Conservation (phyloP, 257 asterid genomes). For the Lithospermum erythrorhizon region DNA sequence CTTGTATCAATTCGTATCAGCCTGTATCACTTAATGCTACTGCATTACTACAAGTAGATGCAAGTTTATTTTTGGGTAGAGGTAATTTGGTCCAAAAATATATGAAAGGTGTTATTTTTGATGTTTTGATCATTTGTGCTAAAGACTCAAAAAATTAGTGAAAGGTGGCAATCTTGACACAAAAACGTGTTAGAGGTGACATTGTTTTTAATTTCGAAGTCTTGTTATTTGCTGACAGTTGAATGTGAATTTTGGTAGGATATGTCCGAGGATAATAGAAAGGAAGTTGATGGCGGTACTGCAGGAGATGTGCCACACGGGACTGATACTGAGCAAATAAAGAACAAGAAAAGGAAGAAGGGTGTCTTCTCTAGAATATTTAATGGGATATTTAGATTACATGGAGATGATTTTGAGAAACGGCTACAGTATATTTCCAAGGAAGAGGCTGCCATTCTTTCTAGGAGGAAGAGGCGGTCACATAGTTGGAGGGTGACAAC, state of each 20-base stretch:
- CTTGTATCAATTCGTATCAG: too few relatives aligned
- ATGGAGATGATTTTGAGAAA: slow-evolving; percentile 77
- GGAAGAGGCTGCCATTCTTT: slow-evolving; percentile 74
- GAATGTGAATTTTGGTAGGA: slow-evolving; percentile 11
- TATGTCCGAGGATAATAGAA: slow-evolving; percentile 53
- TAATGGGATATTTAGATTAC: slow-evolving; percentile 50
- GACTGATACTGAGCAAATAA: slow-evolving; percentile 33
- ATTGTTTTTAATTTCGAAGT: too few relatives aligned
- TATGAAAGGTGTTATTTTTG: too few relatives aligned
- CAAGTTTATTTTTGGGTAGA: too few relatives aligned
- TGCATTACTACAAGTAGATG: too few relatives aligned
- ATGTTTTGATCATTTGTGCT: too few relatives aligned
- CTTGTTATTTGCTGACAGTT: too few relatives aligned
- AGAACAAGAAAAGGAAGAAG: slow-evolving; percentile 25
- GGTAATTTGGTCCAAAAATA: too few relatives aligned
- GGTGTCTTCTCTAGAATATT: slow-evolving; percentile 68
- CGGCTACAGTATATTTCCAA: slow-evolving; percentile 75
- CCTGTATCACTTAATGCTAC: too few relatives aligned
- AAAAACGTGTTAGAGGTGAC: too few relatives aligned
- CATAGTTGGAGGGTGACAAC: slow-evolving; percentile 49
- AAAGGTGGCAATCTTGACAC: too few relatives aligned
- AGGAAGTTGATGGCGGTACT: slow-evolving; percentile 29
- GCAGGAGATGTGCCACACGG: slow-evolving; percentile 12
- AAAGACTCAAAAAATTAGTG: too few relatives aligned
- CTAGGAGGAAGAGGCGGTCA: slow-evolving; percentile 54